Conservation (phyloP, 805 yeast species). For the Yarrowia sp. region DNA sequence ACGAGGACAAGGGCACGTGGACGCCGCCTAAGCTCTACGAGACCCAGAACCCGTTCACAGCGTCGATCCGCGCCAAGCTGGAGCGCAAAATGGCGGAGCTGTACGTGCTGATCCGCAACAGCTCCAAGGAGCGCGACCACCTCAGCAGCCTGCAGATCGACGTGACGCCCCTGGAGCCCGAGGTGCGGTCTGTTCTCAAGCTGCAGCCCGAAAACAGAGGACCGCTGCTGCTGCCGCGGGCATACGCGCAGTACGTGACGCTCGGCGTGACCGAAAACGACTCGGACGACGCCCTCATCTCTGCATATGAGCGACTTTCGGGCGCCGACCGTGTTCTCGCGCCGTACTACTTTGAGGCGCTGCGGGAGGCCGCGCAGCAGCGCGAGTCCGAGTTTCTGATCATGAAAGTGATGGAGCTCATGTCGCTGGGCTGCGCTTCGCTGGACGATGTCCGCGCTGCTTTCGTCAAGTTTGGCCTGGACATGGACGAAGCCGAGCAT, state of each 20-base stretch:
- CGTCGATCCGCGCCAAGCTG: conserved; percentile 26
- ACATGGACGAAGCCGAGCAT: conserved; percentile 29
- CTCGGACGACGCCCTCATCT: conserved; percentile 47
- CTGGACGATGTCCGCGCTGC: conserved; percentile 48
- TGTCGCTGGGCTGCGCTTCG: conserved; percentile 54
- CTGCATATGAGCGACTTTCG: conserved; percentile 47
- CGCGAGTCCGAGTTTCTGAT: conserved; percentile 50
- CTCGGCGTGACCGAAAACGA: conserved; percentile 52
- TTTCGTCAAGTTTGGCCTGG: conserved; percentile 40
- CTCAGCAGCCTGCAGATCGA: conserved; percentile 6
- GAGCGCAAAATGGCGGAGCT: conserved; percentile 30
- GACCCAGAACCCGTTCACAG: conserved; percentile 28
- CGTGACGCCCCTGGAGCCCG: conserved; percentile 17
- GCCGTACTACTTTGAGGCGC: conserved; percentile 59
- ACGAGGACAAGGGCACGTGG: conserved; percentile 28
- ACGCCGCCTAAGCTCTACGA: conserved; percentile 33
- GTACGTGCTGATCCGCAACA: background rate
- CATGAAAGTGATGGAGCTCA: conserved; percentile 46
- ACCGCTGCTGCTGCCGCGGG: background rate
- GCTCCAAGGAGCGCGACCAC: background rate
- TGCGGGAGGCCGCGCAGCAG: conserved; percentile 50
- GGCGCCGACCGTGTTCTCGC: conserved; percentile 46
- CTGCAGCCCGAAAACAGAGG: background rate
- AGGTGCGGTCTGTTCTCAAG: background rate
- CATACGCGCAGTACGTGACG: conserved; percentile 42